Evolutionary conservation across 768 basidiomycete species (phyloP), one percentile per base, ranked within the genome.

Genomic region (Russula sp.): DNA sequence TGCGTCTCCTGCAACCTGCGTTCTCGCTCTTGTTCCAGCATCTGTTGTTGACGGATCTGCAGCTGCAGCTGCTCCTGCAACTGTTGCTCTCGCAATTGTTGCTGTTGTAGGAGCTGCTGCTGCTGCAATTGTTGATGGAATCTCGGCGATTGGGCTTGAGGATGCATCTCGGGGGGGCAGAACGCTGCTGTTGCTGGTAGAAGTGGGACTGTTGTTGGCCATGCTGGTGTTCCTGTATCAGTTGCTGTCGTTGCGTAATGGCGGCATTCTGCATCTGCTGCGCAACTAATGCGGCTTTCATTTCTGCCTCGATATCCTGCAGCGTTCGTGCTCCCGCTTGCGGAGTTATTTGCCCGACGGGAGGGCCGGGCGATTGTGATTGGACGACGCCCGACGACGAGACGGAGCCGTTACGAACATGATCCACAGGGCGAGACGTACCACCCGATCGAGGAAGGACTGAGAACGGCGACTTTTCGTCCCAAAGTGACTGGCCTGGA

Each of bases 271-370:
- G 57, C 69, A 70, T 44, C 9, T 72, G 72, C 56, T 73, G 71
- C 30, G 71, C 70, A 3, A 65, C 68, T 32, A 84, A 83, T 24
- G 79, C 81, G 8, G 81, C 80, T n/a, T 81, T 80, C 89, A 92
- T 90, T 74, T 94, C 92, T 3, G 85, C 83, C 71, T 94, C 92
- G 63, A 94, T 87, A 68, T 94, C 92, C 68, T 90, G 86, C 30
- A 93, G 72, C 0, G 90, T 92, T 22, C 85, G 66, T 57, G 50
- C 57, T 9, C 57, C 61, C 7, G 61, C 46, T 22, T 68, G 59
- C 14, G 51, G 49, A 30, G 79, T 79, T 6, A 70, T 71, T 48
- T 78, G 78, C 59, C 68, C 61, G 28, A 56, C 55, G 34, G 66
- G 28, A n/a, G 61, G 22, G 46, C 68, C 42, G 30, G 64, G 55